These are phyloP conservation scores for Phytophthora nicotianae DNA, from an alignment of 352 stramenopile genomes.

Conservation along the genomic window DNA sequence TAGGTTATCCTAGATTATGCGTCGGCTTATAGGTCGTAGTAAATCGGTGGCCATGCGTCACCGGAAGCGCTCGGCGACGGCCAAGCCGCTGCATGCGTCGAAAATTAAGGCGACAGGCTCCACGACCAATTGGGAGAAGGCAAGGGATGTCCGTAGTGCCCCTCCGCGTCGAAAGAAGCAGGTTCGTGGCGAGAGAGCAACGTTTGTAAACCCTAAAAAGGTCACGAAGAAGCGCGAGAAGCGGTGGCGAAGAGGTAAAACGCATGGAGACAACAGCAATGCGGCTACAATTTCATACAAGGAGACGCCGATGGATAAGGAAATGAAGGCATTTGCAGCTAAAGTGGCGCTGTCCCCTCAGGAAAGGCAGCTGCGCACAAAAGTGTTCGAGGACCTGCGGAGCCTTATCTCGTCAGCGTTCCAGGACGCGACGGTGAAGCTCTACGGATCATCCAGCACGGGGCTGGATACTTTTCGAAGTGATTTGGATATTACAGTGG, in stretches of 20 bases:
- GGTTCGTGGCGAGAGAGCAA: constrained; percentile 3
- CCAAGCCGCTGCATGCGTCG: constrained; percentile 23
- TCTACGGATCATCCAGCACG: constrained; percentile 77
- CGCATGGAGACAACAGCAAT: constrained; percentile 1
- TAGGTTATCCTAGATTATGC: neutral
- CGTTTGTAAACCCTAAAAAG: constrained; percentile 22
- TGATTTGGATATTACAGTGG: constrained; percentile 76
- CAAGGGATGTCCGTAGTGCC: neutral
- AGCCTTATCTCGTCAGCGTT: constrained; percentile 50
- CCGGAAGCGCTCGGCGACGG: constrained; percentile 8
- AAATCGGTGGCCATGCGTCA: constrained; percentile 26
- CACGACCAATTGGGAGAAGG: constrained; percentile 36
- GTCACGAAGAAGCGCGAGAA: constrained; percentile 12
- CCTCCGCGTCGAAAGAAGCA: constrained; percentile 19
- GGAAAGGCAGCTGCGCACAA: constrained; percentile 45
- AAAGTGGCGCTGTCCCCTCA: constrained; percentile 50
- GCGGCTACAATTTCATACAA: neutral
- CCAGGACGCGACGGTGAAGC: constrained; percentile 47
- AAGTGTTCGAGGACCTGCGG: constrained; percentile 52
- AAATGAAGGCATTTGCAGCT: constrained; percentile 52
- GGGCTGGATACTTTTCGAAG: constrained; percentile 77
- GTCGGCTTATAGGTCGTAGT: neutral
- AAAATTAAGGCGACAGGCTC: constrained; percentile 1
- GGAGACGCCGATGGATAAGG: constrained; percentile 40
- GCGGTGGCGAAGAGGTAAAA: constrained; percentile 7